Percentiles rank a stretch among this genome's conserved stretches.
Evolutionary conservation across 169 alveolate species (phyloP).

Genomic region (Cryptosporidium parvum): DNA sequence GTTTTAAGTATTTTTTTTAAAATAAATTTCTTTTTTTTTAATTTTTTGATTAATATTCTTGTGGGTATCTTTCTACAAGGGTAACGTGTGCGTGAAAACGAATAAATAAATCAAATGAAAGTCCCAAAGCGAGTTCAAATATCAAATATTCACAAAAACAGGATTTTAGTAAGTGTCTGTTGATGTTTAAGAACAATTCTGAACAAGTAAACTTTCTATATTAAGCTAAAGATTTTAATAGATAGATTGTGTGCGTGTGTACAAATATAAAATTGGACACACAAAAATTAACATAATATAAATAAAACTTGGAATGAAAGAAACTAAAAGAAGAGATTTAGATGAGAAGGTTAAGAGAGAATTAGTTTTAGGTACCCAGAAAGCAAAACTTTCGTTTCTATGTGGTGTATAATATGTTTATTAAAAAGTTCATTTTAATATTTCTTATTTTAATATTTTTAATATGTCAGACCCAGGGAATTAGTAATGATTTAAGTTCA

Average conservation of each 20-base stretch:
- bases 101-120: background rate
- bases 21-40: background rate
- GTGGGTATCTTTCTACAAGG: background rate
- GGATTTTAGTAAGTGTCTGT: too few relatives aligned
- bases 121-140: background rate
- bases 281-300: background rate
- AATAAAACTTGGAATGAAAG: constrained; percentile 9
- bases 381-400: background rate
- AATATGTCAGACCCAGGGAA: background rate
- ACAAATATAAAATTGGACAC: background rate
- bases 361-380: background rate
- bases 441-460: background rate
- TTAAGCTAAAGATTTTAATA: background rate
- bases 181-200: background rate
- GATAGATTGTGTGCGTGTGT: constrained; percentile 11
- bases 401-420: constrained; percentile 59
- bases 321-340: background rate
- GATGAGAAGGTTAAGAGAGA: background rate
- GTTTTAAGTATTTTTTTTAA: background rate
- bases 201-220: background rate
- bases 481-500: background rate
- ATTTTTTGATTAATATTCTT: background rate
- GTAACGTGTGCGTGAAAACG: background rate
- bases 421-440: background rate
- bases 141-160: background rate